A percentile compares a stretch with the other conserved stretches of the same genome.
phyloP scores from a whole-genome alignment of 2,329 filamentous ascomycete species.

The Leptodontidium sp. region DNA sequence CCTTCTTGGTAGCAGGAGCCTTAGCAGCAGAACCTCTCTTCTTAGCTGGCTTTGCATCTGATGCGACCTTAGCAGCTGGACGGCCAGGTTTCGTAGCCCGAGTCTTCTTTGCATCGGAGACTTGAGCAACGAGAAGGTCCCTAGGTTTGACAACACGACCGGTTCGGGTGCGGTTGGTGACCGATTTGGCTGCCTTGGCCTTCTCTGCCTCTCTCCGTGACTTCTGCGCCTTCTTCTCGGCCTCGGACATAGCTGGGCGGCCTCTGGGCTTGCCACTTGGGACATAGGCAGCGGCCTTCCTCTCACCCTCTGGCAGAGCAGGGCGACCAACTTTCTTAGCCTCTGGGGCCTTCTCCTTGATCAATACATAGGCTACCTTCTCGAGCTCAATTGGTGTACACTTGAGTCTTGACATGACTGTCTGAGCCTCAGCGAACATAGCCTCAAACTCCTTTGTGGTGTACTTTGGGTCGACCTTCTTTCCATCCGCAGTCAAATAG shows the following conservation, averaged over 20 bases:
- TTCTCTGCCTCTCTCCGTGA: constrained; percentile 10
- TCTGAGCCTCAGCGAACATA: constrained; percentile 56
- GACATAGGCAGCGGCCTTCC: constrained; percentile 33
- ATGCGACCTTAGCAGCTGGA: not conserved
- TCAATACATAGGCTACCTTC: constrained; percentile 74
- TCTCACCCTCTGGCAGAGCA: constrained; percentile 36
- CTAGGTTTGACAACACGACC: constrained; percentile 18
- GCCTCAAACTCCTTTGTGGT: constrained; percentile 70
- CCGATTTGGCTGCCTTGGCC: constrained; percentile 6
- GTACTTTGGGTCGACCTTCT: constrained; percentile 69
- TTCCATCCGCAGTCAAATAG: constrained; percentile 69
- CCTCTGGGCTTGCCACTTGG: constrained; percentile 19
- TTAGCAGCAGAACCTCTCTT: constrained; percentile 17
- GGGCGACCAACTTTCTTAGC: constrained; percentile 32
- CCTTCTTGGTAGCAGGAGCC: constrained; percentile 18
- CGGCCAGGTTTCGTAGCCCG: not conserved
- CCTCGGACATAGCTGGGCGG: constrained; percentile 5
- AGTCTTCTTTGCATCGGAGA: not conserved
- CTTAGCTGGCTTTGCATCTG: not conserved
- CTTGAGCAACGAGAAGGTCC: constrained; percentile 21
- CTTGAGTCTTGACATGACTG: constrained; percentile 57
- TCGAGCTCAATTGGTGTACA: constrained; percentile 71
- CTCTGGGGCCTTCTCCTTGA: constrained; percentile 51
- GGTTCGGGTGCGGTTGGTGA: constrained; percentile 1
- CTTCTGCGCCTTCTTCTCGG: constrained; percentile 13